A percentile compares a stretch with the other conserved stretches of the same genome.
These are phyloP conservation scores for Pulicaria dysenterica DNA, from an alignment of 129 eudicot species.

Conservation along the genomic window DNA sequence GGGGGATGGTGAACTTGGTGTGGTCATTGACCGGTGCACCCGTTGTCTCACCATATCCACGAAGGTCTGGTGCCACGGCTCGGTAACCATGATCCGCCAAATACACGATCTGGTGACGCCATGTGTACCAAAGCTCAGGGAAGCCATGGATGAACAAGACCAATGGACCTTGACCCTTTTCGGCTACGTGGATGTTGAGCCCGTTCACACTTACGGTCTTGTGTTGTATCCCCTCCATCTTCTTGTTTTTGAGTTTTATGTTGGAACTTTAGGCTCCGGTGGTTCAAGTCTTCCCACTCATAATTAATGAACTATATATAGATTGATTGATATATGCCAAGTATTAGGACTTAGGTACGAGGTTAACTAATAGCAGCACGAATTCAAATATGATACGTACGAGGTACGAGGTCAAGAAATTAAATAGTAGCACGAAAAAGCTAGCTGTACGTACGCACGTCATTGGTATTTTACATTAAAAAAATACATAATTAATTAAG, in stretches of 20 bases:
- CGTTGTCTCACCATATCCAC: slow-evolving; percentile 50
- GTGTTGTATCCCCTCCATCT: slow-evolving; percentile 43
- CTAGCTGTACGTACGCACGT: too few relatives aligned
- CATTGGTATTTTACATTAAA: too few relatives aligned
- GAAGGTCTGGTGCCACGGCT: slow-evolving; percentile 49
- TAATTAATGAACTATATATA: too few relatives aligned
- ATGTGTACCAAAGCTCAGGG: slow-evolving; percentile 44
- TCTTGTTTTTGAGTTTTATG: background rate
- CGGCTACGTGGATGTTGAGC: slow-evolving; percentile 36
- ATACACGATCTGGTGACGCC: slow-evolving; percentile 48
- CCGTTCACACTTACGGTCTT: slow-evolving; percentile 30
- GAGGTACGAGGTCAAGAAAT: too few relatives aligned
- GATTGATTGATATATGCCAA: too few relatives aligned
- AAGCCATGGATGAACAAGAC: slow-evolving; percentile 51
- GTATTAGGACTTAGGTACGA: too few relatives aligned
- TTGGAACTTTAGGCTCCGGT: background rate
- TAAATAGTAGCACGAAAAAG: too few relatives aligned
- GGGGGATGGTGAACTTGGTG: slow-evolving; percentile 37
- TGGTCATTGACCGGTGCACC: slow-evolving; percentile 37
- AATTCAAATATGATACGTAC: too few relatives aligned
- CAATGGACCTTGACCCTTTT: slow-evolving; percentile 39
- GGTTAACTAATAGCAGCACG: too few relatives aligned
- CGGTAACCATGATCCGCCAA: slow-evolving; percentile 43
- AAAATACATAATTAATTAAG: too few relatives aligned
- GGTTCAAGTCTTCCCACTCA: background rate